A percentile compares a stretch with the other conserved stretches of the same genome.
Evolutionary conservation across 2,329 filamentous ascomycete species (phyloP).

Genomic region (Arthrobotrys megalospora): DNA sequence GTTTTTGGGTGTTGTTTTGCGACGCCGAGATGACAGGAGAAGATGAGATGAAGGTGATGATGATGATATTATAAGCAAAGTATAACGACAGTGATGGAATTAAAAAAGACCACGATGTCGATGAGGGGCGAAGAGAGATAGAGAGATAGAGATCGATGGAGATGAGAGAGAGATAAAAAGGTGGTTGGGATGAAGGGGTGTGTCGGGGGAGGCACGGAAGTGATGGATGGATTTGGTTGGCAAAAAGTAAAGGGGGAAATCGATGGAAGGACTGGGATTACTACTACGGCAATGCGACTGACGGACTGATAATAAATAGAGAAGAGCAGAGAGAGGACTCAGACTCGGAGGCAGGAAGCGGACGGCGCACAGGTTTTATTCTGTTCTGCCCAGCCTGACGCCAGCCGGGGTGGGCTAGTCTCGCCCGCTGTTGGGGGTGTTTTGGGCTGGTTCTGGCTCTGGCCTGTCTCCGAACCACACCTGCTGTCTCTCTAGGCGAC

Average conservation of each 20-base stretch:
- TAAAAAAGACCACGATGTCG: constrained; percentile 24
- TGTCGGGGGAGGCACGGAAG: constrained; percentile 52
- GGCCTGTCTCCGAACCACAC: constrained; percentile 31
- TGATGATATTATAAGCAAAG: constrained; percentile 3
- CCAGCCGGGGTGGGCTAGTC: constrained; percentile 37
- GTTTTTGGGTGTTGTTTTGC: constrained; percentile 55
- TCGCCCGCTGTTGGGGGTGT: constrained; percentile 32
- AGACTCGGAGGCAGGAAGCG: constrained; percentile 38
- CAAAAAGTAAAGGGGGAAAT: constrained; percentile 15
- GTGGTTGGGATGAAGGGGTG: constrained; percentile 29
- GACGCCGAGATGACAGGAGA: constrained; percentile 61
- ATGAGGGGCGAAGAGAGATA: constrained; percentile 62
- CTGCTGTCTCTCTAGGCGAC: constrained; percentile 53
- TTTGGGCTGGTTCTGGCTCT: constrained; percentile 33
- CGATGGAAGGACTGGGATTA: background rate
- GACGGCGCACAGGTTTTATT: constrained; percentile 58
- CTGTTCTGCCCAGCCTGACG: constrained; percentile 34
- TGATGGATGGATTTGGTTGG: background rate
- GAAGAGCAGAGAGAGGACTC: constrained; percentile 27
- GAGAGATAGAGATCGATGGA: constrained; percentile 62
- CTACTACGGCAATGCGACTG: constrained; percentile 20
- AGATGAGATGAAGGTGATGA: constrained; percentile 62
- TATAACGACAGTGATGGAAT: background rate
- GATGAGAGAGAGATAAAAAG: constrained; percentile 37
- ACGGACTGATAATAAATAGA: constrained; percentile 22